Evolutionary conservation across 257 asterid genomes (phyloP).

Genomic region (Jasminum sambac): DNA sequence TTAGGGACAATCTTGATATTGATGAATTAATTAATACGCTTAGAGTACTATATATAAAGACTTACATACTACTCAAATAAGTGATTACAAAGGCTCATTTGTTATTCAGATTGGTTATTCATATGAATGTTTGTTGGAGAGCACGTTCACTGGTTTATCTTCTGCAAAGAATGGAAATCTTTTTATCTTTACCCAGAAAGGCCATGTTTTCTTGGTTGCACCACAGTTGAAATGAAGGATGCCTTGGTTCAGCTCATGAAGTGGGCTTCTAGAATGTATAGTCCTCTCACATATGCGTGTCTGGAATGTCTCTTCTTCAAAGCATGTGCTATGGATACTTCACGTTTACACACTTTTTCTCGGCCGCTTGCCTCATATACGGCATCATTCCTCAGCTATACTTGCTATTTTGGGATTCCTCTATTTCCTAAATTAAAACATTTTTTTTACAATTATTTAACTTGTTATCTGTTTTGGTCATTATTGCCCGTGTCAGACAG

Average conservation of each 20-base stretch:
- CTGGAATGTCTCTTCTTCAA: conserved; percentile 49
- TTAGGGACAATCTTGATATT: no score
- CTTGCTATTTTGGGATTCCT: conserved; percentile 51
- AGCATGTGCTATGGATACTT: conserved; percentile 59
- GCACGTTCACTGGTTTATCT: conserved; percentile 59
- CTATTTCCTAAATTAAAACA: conserved; percentile 61
- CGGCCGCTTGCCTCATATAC: conserved; percentile 45
- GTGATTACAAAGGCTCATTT: not conserved
- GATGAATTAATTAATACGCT: no score
- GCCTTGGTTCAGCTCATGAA: conserved; percentile 61
- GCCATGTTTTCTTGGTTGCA: conserved; percentile 62
- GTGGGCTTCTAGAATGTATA: conserved; percentile 62
- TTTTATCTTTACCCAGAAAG: conserved; percentile 56
- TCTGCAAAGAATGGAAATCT: conserved; percentile 60
- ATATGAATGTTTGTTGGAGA: conserved; percentile 62
- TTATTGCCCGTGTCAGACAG: no score
- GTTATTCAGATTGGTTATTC: conserved; percentile 81
- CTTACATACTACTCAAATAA: no score
- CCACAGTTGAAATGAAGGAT: conserved; percentile 65
- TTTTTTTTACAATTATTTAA: not conserved
- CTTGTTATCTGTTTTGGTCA: no score
- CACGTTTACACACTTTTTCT: conserved; percentile 38
- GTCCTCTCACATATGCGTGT: conserved; percentile 53
- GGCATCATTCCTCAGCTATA: conserved; percentile 52
- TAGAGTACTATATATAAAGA: no score